Evolutionary conservation across 140 eudicot species (phyloP).

Genomic region (Stevia rebaudiana): DNA sequence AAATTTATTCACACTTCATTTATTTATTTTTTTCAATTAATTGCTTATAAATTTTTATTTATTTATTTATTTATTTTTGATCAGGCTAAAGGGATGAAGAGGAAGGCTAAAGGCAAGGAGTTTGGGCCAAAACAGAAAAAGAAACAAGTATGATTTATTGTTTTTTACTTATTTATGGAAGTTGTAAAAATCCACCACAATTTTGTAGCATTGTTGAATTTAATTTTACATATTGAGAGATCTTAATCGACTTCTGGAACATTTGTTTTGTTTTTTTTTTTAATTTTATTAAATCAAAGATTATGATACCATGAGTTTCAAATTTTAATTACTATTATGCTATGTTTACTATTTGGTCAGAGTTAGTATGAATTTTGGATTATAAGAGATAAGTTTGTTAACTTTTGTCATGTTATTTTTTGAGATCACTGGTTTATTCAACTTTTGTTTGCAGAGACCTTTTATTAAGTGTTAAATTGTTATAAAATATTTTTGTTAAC

Average conservation of each 20-base stretch:
- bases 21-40: not conserved
- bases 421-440: not conserved
- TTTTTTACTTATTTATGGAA: constrained; percentile 6
- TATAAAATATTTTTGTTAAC: not conserved
- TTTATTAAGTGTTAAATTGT: not conserved
- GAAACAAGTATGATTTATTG: constrained; percentile 24
- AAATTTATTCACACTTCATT: not conserved
- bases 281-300: not conserved
- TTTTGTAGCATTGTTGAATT: constrained; percentile 29
- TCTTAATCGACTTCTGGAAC: not conserved
- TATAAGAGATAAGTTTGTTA: too few relatives aligned
- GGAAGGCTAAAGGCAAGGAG: constrained; percentile 38
- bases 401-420: too few relatives aligned
- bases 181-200: constrained; percentile 27
- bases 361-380: not conserved
- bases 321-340: not conserved
- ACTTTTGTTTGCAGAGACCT: not conserved
- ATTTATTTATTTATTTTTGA: constrained; percentile 7
- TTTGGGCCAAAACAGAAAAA: constrained; percentile 32
- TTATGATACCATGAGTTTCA: not conserved
- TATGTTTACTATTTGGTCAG: not conserved
- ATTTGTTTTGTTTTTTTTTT: constrained; percentile 2
- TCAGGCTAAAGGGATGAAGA: constrained; percentile 53
- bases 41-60: not conserved
- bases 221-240: not conserved